These are phyloP conservation scores for Paratinospora sagittata DNA, from an alignment of 164 flowering plant species.

Conservation along the genomic window DNA sequence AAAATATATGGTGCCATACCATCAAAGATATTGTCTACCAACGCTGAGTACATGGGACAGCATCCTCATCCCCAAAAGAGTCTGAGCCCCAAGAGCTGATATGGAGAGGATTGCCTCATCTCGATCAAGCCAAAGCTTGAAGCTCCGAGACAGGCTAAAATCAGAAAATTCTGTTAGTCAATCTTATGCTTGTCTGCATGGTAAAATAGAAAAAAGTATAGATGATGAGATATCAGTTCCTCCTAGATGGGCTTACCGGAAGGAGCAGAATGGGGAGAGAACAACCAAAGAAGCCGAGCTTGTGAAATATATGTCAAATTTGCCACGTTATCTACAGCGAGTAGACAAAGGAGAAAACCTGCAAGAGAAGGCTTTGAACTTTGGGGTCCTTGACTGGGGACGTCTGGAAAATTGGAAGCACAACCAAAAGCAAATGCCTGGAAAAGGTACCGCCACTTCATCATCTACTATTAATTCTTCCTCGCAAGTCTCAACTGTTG, in stretches of 20 bases:
- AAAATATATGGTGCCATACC: background rate
- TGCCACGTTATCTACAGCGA: constrained; percentile 65
- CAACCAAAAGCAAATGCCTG: constrained; percentile 23
- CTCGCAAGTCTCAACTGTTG: constrained; percentile 16
- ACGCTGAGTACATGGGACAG: constrained; percentile 21
- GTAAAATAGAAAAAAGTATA: constrained; percentile 15
- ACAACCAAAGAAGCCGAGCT: constrained; percentile 52
- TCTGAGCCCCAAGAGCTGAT: constrained; percentile 20
- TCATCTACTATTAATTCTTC: constrained; percentile 14
- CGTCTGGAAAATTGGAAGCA: constrained; percentile 70
- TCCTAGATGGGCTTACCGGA: constrained; percentile 21
- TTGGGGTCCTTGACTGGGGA: constrained; percentile 88
- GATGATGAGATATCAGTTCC: constrained; percentile 12
- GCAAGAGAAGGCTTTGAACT: constrained; percentile 58
- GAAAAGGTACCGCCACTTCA: constrained; percentile 11
- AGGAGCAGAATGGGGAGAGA: constrained; percentile 20
- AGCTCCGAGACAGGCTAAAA: constrained; percentile 24
- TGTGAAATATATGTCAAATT: constrained; percentile 76
- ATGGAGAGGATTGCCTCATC: constrained; percentile 20
- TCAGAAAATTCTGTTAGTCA: constrained; percentile 16
- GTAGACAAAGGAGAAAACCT: constrained; percentile 38
- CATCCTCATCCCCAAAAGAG: constrained; percentile 23
- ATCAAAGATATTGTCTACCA: constrained; percentile 4
- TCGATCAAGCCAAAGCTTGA: constrained; percentile 14
- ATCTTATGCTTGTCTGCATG: constrained; percentile 16